These are phyloP conservation scores for Torulaspora maleeae DNA, from an alignment of 805 yeast genomes.

Conservation along the genomic window DNA sequence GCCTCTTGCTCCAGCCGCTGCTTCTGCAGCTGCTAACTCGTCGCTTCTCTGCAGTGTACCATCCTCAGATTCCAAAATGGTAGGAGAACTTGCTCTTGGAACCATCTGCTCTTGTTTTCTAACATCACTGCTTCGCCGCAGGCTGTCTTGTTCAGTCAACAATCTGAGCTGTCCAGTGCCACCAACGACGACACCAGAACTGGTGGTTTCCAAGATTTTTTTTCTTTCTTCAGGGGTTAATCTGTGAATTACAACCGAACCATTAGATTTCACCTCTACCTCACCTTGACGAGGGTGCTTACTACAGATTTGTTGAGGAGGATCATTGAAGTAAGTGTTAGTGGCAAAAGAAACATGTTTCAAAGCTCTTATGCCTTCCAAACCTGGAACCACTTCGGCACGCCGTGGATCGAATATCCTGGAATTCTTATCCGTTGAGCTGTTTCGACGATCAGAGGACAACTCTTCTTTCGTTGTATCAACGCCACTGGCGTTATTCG, in stretches of 20 bases:
- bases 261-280: slow-evolving; percentile 57
- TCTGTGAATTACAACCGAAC: slow-evolving; percentile 50
- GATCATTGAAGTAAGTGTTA: slow-evolving; percentile 71
- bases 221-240: slow-evolving; percentile 50
- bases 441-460: slow-evolving; percentile 4
- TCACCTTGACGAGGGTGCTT: slow-evolving; percentile 77
- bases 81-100: slow-evolving; percentile 18
- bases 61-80: slow-evolving; percentile 6
- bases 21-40: slow-evolving; percentile 37
- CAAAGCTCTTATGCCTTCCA: slow-evolving; percentile 41
- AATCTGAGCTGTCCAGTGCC: slow-evolving; percentile 64
- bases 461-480: slow-evolving; percentile 13
- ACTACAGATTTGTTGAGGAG: slow-evolving; percentile 87
- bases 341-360: slow-evolving; percentile 73
- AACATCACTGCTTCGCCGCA: slow-evolving; percentile 13
- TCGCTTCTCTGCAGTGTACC: slow-evolving; percentile 29
- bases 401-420: slow-evolving; percentile 22
- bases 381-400: slow-evolving; percentile 36
- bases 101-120: slow-evolving; percentile 20
- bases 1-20: slow-evolving; percentile 39
- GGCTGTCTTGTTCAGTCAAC: slow-evolving; percentile 18
- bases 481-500: slow-evolving; percentile 4
- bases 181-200: slow-evolving; percentile 74
- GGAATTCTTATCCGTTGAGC: not conserved
- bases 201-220: slow-evolving; percentile 41